phyloP scores from a whole-genome alignment of 2,329 filamentous ascomycete genomes.

The Phaeosphaeria sp. region DNA sequence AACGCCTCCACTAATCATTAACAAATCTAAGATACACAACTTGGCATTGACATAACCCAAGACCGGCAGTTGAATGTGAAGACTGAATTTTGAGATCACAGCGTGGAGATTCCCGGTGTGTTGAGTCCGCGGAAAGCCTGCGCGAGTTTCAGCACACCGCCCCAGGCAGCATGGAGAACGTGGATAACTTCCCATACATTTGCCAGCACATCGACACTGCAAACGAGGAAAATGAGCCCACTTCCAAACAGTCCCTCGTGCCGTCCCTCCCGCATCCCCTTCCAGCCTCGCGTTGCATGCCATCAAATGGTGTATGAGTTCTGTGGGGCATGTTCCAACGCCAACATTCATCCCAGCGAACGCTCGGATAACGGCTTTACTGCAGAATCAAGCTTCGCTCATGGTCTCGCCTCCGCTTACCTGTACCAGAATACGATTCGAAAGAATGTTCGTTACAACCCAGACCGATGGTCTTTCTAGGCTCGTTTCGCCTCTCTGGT shows the following conservation, averaged over 20 bases:
- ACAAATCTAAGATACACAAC: not conserved
- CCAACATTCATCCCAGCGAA: conserved; percentile 9
- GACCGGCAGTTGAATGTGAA: conserved; percentile 8
- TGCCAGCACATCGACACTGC: not conserved
- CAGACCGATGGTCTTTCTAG: conserved; percentile 27
- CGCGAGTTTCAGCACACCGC: conserved; percentile 70
- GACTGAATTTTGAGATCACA: conserved; percentile 10
- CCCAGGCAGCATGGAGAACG: conserved; percentile 30
- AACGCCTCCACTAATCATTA: conserved; percentile 16
- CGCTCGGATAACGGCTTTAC: conserved; percentile 19
- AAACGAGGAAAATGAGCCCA: conserved; percentile 19
- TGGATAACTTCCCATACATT: conserved; percentile 9
- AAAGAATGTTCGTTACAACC: conserved; percentile 23
- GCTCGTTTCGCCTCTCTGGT: conserved; percentile 29
- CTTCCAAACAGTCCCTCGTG: conserved; percentile 18
- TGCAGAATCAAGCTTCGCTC: conserved; percentile 23
- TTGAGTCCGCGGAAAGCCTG: conserved; percentile 47
- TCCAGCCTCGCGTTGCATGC: conserved; percentile 25
- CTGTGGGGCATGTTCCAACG: conserved; percentile 33
- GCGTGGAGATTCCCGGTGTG: conserved; percentile 2
- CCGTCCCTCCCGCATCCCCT: conserved; percentile 29
- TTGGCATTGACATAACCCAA: not conserved
- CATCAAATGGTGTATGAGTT: conserved; percentile 40
- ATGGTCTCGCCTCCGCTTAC: conserved; percentile 19
- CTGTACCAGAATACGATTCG: conserved; percentile 32